Conservation (phyloP, 2,329 filamentous ascomycete genomes). For the Alternaria triticina region DNA sequence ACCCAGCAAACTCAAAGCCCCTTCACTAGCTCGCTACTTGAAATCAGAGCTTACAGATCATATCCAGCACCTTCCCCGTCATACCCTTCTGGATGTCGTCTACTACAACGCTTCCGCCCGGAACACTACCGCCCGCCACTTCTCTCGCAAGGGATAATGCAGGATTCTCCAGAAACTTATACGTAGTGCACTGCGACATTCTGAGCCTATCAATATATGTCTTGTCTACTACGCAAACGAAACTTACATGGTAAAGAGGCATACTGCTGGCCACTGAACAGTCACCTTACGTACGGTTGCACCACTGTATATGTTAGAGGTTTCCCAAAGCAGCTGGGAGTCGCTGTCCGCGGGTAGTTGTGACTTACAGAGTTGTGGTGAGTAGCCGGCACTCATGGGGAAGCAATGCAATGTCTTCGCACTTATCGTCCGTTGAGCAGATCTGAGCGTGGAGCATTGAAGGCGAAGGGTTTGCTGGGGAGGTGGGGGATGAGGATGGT, state of each 20-base stretch:
- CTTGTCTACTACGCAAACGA: neutral
- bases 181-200: neutral
- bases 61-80: neutral
- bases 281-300: neutral
- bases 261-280: neutral
- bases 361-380: neutral
- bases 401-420: neutral
- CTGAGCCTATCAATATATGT: neutral
- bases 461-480: neutral
- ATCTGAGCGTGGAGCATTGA: neutral
- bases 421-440: neutral
- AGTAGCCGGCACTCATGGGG: neutral
- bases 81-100: neutral
- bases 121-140: neutral
- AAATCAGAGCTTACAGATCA: neutral
- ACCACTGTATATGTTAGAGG: neutral
- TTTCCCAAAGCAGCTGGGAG: neutral
- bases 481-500: neutral
- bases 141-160: neutral
- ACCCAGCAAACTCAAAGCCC: too few relatives aligned
- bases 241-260: neutral
- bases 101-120: neutral
- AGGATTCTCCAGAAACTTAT: neutral
- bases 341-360: neutral
- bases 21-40: neutral